Conservation (phyloP, 2,329 filamentous ascomycete species). For the Aspergillus puulaauensis region DNA sequence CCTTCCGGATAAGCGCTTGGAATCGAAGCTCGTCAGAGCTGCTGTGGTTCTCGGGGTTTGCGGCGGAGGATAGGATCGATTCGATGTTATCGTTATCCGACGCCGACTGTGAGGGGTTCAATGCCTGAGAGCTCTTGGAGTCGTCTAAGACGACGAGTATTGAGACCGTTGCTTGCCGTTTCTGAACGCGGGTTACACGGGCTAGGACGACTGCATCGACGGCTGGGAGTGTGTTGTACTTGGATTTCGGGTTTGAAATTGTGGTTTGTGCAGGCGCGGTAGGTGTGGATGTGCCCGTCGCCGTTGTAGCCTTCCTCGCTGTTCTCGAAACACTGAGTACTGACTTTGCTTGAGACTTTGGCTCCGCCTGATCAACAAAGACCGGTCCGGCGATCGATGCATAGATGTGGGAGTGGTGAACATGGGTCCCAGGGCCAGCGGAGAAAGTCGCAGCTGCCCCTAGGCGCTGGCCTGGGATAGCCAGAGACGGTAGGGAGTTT, state of each 20-base stretch:
- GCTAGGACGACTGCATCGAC: slow-evolving; percentile 80
- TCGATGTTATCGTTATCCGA: slow-evolving; percentile 41
- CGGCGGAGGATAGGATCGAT: slow-evolving; percentile 37
- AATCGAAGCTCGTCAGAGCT: slow-evolving; percentile 66
- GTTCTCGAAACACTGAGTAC: slow-evolving; percentile 38
- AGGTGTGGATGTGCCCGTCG: slow-evolving; percentile 13
- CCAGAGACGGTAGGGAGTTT: slow-evolving; percentile 49
- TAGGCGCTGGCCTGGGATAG: slow-evolving; percentile 79
- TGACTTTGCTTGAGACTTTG: slow-evolving; percentile 34
- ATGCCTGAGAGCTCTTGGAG: slow-evolving; percentile 13
- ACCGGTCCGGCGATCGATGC: slow-evolving; percentile 80
- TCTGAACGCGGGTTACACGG: slow-evolving; percentile 79
- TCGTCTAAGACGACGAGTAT: slow-evolving; percentile 77
- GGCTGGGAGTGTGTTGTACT: slow-evolving; percentile 74
- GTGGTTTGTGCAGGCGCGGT: neutral
- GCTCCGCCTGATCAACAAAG: slow-evolving; percentile 49
- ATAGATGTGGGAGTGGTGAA: slow-evolving; percentile 71
- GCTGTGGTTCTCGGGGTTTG: slow-evolving; percentile 42
- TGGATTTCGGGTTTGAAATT: slow-evolving; percentile 36
- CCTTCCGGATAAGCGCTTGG: slow-evolving; percentile 79
- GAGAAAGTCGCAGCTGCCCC: slow-evolving; percentile 66
- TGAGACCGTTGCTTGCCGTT: slow-evolving; percentile 78
- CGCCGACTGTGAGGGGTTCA: slow-evolving; percentile 21
- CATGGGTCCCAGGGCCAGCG: slow-evolving; percentile 80
- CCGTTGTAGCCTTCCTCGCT: neutral